These are phyloP conservation scores for Fusarium sp. DNA, from an alignment of 2,329 filamentous ascomycete genomes.

Conservation along the genomic window DNA sequence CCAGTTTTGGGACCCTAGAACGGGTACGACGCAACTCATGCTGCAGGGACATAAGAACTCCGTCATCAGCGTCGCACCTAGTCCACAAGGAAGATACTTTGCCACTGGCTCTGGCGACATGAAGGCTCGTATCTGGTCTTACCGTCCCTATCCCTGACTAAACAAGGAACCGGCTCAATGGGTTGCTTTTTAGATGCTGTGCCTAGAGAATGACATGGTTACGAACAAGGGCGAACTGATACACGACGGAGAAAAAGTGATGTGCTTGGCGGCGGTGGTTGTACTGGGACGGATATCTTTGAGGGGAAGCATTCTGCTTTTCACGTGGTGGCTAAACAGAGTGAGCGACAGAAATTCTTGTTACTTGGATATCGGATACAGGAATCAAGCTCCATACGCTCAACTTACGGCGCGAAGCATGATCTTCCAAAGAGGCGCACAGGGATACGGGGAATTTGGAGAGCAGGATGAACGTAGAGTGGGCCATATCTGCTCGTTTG, in stretches of 20 bases:
- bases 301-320: conserved; percentile 19
- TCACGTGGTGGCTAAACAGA: conserved; percentile 16
- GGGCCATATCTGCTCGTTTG: conserved; percentile 33
- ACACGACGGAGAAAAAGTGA: conserved; percentile 16
- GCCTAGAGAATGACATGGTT: conserved; percentile 5
- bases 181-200: conserved; percentile 26
- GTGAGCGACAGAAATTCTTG: conserved; percentile 34
- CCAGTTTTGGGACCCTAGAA: conserved; percentile 97
- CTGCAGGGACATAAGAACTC: conserved; percentile 99
- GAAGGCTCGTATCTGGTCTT: conserved; percentile 97
- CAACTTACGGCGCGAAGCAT: conserved; percentile 33
- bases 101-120: conserved; percentile 97
- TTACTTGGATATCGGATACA: conserved; percentile 38
- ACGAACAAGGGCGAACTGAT: conserved; percentile 17
- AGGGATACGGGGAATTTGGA: conserved; percentile 39
- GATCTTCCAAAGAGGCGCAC: conserved; percentile 42
- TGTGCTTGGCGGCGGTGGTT: conserved; percentile 9
- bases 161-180: conserved; percentile 31
- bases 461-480: conserved; percentile 30
- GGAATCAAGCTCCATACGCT: conserved; percentile 25
- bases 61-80: conserved; percentile 96
- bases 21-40: conserved; percentile 96
- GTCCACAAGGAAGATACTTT: conserved; percentile 87
- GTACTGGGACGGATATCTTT: conserved; percentile 16
- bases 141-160: conserved; percentile 58